Percentiles rank a stretch among this genome's conserved stretches.
Evolutionary conservation across 768 basidiomycete species (phyloP).

Genomic region (Mycena rosella): DNA sequence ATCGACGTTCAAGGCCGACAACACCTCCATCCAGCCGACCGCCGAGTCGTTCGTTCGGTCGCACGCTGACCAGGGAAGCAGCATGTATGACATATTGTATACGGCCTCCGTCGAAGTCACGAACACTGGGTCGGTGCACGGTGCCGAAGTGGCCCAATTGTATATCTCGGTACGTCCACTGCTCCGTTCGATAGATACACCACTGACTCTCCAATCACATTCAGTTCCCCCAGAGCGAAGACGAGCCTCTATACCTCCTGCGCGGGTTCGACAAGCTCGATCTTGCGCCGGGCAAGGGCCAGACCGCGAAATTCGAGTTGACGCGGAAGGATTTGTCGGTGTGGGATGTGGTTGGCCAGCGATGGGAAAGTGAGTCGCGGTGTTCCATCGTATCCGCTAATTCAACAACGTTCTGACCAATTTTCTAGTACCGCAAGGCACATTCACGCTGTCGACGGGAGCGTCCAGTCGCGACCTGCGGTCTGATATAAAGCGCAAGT

Average conservation of each 20-base stretch:
- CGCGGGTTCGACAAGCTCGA: constrained; percentile 29
- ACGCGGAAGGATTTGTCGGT: constrained; percentile 26
- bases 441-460: constrained; percentile 14
- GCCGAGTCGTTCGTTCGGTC: constrained; percentile 15
- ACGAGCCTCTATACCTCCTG: constrained; percentile 16
- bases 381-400: not conserved
- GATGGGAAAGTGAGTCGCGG: constrained; percentile 19
- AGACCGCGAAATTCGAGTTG: constrained; percentile 21
- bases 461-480: constrained; percentile 25
- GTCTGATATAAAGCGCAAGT: not conserved
- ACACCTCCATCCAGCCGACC: constrained; percentile 22
- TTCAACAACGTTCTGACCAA: not conserved
- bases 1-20: constrained; percentile 18
- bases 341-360: constrained; percentile 16
- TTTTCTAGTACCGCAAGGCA: constrained; percentile 16
- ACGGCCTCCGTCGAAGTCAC: constrained; percentile 17
- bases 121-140: constrained; percentile 12
- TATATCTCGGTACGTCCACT: constrained; percentile 12
- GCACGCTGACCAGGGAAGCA: not conserved
- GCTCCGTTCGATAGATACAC: not conserved
- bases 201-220: not conserved
- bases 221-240: constrained; percentile 22
- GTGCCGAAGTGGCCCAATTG: constrained; percentile 27
- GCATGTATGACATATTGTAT: constrained; percentile 27
- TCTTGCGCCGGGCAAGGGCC: constrained; percentile 11